A percentile compares a stretch with the other conserved stretches of the same genome.
Conservation (phyloP, 1,284 basidiomycete species). For the Ceratorhiza oryzae-sativae region DNA sequence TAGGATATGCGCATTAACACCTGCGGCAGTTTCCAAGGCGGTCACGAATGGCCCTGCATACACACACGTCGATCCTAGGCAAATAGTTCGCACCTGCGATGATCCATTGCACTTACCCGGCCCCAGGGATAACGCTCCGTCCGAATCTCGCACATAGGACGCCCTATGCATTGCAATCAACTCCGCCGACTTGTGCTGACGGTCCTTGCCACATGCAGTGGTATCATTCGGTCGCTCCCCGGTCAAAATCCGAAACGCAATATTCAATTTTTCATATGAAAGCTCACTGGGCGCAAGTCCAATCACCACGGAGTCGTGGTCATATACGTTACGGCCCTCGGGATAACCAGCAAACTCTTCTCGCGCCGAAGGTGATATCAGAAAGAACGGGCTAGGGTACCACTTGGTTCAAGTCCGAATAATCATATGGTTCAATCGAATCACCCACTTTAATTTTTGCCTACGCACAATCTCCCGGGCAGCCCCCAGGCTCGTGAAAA, state of each 20-base stretch:
- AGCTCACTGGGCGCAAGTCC: slow-evolving; percentile 65
- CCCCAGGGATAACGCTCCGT: slow-evolving; percentile 65
- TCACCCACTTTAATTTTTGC: slow-evolving; percentile 30
- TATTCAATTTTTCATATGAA: slow-evolving; percentile 65
- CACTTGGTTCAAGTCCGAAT: background rate
- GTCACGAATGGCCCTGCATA: slow-evolving; percentile 61
- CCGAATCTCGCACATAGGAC: slow-evolving; percentile 56
- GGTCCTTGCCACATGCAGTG: slow-evolving; percentile 26
- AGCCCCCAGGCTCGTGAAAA: slow-evolving; percentile 70
- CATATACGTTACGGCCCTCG: slow-evolving; percentile 38
- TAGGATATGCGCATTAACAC: slow-evolving; percentile 60
- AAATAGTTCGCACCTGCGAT: background rate
- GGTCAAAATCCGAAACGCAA: slow-evolving; percentile 68
- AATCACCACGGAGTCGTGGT: slow-evolving; percentile 70
- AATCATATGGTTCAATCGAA: background rate
- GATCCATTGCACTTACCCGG: slow-evolving; percentile 54
- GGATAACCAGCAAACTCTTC: slow-evolving; percentile 56
- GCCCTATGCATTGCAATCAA: slow-evolving; percentile 68
- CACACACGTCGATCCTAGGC: background rate
- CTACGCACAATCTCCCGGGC: slow-evolving; percentile 57
- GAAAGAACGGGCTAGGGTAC: slow-evolving; percentile 61
- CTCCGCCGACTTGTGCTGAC: slow-evolving; percentile 44
- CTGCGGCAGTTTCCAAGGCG: slow-evolving; percentile 66
- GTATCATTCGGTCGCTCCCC: slow-evolving; percentile 38
- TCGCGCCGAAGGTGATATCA: slow-evolving; percentile 65